Evolutionary conservation across 164 flowering plant genomes (phyloP).

Genomic region (Euptelea pleiosperma): DNA sequence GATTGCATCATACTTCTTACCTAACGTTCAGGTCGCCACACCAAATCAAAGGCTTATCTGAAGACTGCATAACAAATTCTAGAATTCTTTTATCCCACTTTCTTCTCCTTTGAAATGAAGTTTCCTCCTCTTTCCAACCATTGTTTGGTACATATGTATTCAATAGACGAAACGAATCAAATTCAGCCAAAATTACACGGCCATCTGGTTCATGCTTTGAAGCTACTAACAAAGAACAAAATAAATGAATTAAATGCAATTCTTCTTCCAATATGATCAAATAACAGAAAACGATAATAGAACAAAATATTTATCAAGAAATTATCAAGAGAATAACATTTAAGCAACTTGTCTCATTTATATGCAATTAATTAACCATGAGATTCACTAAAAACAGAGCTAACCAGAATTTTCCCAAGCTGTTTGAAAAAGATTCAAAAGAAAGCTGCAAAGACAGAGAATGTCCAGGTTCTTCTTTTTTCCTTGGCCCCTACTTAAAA

Average conservation of each 20-base stretch:
- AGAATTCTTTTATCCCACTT: slow-evolving; percentile 93
- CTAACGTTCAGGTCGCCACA: slow-evolving; percentile 99
- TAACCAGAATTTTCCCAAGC: too few relatives aligned
- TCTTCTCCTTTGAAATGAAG: slow-evolving; percentile 84
- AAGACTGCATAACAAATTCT: slow-evolving; percentile 63
- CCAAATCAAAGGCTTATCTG: slow-evolving; percentile 92
- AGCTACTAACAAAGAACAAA: slow-evolving; percentile 31
- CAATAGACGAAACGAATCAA: slow-evolving; percentile 68
- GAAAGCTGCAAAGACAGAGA: too few relatives aligned
- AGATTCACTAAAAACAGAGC: too few relatives aligned
- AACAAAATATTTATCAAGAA: not conserved
- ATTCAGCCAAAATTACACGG: slow-evolving; percentile 88
- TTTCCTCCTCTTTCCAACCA: slow-evolving; percentile 98
- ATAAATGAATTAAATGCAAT: not conserved
- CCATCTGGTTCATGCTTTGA: slow-evolving; percentile 95
- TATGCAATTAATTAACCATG: too few relatives aligned
- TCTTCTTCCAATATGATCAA: not conserved
- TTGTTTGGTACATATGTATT: slow-evolving; percentile 93
- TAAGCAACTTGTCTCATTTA: too few relatives aligned
- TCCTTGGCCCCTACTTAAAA: too few relatives aligned
- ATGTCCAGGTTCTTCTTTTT: too few relatives aligned
- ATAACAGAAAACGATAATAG: too few relatives aligned
- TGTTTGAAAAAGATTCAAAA: too few relatives aligned
- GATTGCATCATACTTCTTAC: slow-evolving; percentile 27
- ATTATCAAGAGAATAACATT: too few relatives aligned